Evolutionary conservation across 768 basidiomycete genomes (phyloP).

Genomic region (Trametes punicea): DNA sequence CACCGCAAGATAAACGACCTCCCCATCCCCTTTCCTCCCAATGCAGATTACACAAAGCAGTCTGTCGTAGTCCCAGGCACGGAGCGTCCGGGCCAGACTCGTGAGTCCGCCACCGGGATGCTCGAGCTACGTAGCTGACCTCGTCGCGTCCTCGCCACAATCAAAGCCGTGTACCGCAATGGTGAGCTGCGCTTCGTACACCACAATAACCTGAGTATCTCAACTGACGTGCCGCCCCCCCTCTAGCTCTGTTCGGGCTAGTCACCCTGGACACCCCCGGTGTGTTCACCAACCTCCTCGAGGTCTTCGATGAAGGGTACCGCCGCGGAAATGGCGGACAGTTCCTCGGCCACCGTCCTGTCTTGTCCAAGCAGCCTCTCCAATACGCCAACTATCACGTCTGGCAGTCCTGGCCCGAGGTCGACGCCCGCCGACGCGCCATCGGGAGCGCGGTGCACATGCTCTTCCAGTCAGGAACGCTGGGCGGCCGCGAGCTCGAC

Average conservation of each 20-base stretch:
- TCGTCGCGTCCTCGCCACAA: not conserved
- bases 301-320: conserved; percentile 67
- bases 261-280: conserved; percentile 51
- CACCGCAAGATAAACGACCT: conserved; percentile 8
- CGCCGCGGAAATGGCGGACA: conserved; percentile 43
- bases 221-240: not conserved
- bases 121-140: conserved; percentile 4
- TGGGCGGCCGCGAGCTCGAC: conserved; percentile 62
- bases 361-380: conserved; percentile 61
- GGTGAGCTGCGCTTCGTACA: not conserved
- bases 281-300: conserved; percentile 48
- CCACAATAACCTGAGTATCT: not conserved
- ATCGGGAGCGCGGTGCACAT: conserved; percentile 72
- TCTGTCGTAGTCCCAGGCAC: conserved; percentile 70
- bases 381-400: conserved; percentile 65
- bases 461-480: conserved; percentile 58
- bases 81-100: conserved; percentile 76
- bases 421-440: conserved; percentile 65
- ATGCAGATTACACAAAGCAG: conserved; percentile 56
- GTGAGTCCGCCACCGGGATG: no score
- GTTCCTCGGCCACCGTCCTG: conserved; percentile 67
- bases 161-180: conserved; percentile 9
- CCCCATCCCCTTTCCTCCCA: conserved; percentile 32
- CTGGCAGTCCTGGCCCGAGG: conserved; percentile 77
- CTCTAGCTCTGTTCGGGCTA: conserved; percentile 4